These are phyloP conservation scores for Teunomyces tritomae DNA, from an alignment of 805 yeast species.

Conservation along the genomic window DNA sequence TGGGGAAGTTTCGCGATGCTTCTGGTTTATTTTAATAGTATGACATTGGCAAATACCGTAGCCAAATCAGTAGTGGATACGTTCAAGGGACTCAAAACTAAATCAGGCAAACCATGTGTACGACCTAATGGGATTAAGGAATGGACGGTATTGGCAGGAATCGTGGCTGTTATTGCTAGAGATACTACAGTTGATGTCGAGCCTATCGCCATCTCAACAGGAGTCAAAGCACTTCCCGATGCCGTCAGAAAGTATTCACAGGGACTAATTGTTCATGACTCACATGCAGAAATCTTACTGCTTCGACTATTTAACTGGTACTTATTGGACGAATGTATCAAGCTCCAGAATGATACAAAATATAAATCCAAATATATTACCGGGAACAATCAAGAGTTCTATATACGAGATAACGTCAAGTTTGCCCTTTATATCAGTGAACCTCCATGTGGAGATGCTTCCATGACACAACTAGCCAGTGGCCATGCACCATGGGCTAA, in stretches of 20 bases:
- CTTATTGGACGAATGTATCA: slow-evolving; percentile 47
- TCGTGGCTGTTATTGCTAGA: slow-evolving; percentile 45
- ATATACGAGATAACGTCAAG: slow-evolving; percentile 33
- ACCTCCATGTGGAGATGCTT: slow-evolving; percentile 89
- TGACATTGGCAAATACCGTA: slow-evolving; percentile 2
- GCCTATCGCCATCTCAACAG: slow-evolving; percentile 64
- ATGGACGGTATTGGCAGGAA: slow-evolving; percentile 82
- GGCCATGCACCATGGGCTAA: slow-evolving; percentile 21
- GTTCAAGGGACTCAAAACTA: slow-evolving; percentile 28
- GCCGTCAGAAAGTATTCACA: slow-evolving; percentile 36
- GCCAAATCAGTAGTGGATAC: slow-evolving; percentile 17
- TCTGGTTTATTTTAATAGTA: neutral
- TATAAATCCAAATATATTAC: neutral
- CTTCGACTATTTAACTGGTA: slow-evolving; percentile 67
- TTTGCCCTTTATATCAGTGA: slow-evolving; percentile 69
- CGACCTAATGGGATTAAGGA: slow-evolving; percentile 67
- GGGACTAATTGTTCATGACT: slow-evolving; percentile 77
- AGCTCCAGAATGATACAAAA: slow-evolving; percentile 5
- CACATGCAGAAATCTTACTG: slow-evolving; percentile 85
- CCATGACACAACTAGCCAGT: slow-evolving; percentile 45
- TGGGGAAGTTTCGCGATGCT: slow-evolving; percentile 1
- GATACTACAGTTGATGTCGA: slow-evolving; percentile 10
- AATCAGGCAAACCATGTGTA: slow-evolving; percentile 55
- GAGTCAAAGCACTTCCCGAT: slow-evolving; percentile 77
- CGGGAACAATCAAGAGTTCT: slow-evolving; percentile 15